Percentiles rank a stretch among this genome's conserved stretches.
Evolutionary conservation across 306 rosid species (phyloP).

Genomic region (Canavalia ensiformis): DNA sequence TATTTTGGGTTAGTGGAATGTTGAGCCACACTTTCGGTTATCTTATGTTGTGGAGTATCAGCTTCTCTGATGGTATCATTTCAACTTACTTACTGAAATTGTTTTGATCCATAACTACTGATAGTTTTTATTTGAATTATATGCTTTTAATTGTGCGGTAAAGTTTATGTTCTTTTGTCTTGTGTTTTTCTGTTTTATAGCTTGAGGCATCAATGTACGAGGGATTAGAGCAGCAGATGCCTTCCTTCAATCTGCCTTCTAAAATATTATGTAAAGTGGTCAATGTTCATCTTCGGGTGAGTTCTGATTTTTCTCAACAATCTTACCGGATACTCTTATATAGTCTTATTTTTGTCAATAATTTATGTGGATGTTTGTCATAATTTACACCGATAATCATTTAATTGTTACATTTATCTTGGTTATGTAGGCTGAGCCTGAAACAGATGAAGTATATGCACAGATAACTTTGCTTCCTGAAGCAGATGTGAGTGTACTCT

Average conservation of each 20-base stretch:
- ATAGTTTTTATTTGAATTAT: neutral
- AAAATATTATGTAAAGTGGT: conserved; percentile 35
- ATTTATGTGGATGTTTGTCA: neutral
- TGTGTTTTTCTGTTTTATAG: conserved; percentile 13
- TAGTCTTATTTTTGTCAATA: neutral
- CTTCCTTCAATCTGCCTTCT: conserved; percentile 32
- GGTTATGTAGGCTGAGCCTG: conserved; percentile 28
- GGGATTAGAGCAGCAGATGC: conserved; percentile 39
- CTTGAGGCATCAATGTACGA: conserved; percentile 29
- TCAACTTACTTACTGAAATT: neutral
- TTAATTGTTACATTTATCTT: neutral
- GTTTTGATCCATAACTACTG: neutral
- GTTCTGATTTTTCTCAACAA: conserved; percentile 17
- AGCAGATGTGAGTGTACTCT: neutral
- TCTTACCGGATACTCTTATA: neutral
- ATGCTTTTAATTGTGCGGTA: neutral
- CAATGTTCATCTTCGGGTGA: conserved; percentile 36
- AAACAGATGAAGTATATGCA: conserved; percentile 35
- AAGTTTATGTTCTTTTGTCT: neutral
- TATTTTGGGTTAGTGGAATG: neutral
- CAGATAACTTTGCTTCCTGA: conserved; percentile 34
- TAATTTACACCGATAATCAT: neutral
- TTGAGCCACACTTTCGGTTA: neutral
- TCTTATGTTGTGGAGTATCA: neutral
- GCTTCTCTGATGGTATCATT: neutral